phyloP scores from a whole-genome alignment of 1,284 basidiomycete species.

The Cryptococcus jaspeensis region DNA sequence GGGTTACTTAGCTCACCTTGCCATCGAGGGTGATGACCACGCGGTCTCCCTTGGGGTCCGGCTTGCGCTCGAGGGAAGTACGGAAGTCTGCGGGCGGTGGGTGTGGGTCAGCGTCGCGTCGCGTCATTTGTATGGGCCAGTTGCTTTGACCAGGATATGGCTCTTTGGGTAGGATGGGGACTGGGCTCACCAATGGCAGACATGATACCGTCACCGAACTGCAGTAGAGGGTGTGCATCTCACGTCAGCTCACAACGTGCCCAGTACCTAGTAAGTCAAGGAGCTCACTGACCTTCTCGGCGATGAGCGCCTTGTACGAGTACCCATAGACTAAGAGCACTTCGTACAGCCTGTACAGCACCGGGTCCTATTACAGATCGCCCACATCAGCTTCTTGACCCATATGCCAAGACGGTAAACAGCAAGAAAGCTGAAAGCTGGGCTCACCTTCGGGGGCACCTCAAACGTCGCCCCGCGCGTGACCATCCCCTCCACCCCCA shows the following conservation, averaged over 20 bases:
- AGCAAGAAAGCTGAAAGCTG: neutral
- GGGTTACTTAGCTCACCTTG: slow-evolving; percentile 48
- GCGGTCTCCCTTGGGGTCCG: slow-evolving; percentile 77
- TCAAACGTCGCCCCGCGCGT: slow-evolving; percentile 39
- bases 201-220: slow-evolving; percentile 91
- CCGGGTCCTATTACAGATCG: slow-evolving; percentile 61
- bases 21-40: slow-evolving; percentile 80
- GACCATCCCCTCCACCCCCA: slow-evolving; percentile 38
- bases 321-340: slow-evolving; percentile 75
- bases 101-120: neutral
- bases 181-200: slow-evolving; percentile 65
- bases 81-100: slow-evolving; percentile 56
- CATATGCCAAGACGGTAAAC: neutral
- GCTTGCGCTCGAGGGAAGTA: slow-evolving; percentile 68
- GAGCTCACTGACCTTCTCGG: slow-evolving; percentile 68
- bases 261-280: neutral
- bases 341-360: slow-evolving; percentile 82
- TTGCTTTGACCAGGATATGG: neutral
- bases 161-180: neutral
- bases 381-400: neutral
- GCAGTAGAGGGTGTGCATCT: neutral
- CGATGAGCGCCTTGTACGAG: slow-evolving; percentile 66
- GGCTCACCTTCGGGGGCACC: slow-evolving; percentile 40
- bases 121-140: neutral
- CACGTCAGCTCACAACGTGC: neutral